A percentile compares a stretch with the other conserved stretches of the same genome.
Conservation (phyloP, 805 yeast species). For the Suhomyces sp. region DNA sequence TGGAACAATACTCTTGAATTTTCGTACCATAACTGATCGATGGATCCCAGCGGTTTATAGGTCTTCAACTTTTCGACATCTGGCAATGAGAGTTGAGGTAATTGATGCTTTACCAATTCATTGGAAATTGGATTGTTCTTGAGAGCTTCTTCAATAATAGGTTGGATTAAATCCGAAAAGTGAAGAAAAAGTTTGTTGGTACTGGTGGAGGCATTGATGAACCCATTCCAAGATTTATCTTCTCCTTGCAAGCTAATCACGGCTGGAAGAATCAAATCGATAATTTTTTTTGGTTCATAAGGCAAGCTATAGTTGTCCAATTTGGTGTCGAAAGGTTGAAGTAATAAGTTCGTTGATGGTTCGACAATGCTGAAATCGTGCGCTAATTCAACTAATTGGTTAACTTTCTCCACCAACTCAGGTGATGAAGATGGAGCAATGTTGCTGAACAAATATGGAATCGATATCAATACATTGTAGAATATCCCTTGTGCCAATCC, state of each 20-base stretch:
- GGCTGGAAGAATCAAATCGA: constrained; percentile 54
- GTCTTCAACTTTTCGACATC: constrained; percentile 15
- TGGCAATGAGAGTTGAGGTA: constrained; percentile 42
- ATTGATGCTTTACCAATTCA: constrained; percentile 38
- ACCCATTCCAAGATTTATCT: constrained; percentile 42
- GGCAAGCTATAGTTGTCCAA: constrained; percentile 40
- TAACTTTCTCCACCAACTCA: constrained; percentile 33
- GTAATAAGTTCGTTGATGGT: constrained; percentile 16
- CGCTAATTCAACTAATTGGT: constrained; percentile 49
- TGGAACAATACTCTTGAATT: constrained; percentile 61
- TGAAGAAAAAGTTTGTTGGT: constrained; percentile 31
- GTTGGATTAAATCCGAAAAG: constrained; percentile 31
- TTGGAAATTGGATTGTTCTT: constrained; percentile 36
- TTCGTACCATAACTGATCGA: constrained; percentile 64
- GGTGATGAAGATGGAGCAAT: constrained; percentile 22
- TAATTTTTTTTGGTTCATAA: constrained; percentile 49
- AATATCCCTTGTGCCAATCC: constrained; percentile 69
- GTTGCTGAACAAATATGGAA: constrained; percentile 63
- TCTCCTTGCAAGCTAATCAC: constrained; percentile 31
- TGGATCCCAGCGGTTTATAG: constrained; percentile 28
- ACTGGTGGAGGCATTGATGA: constrained; percentile 17
- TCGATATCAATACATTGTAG: constrained; percentile 56
- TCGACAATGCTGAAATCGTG: constrained; percentile 34
- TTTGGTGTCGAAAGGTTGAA: constrained; percentile 41
- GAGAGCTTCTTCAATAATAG: constrained; percentile 33